Evolutionary conservation across 2,329 filamentous ascomycete genomes (phyloP), one percentile per base, ranked within the genome.

Genomic region (Periconia sp.): DNA sequence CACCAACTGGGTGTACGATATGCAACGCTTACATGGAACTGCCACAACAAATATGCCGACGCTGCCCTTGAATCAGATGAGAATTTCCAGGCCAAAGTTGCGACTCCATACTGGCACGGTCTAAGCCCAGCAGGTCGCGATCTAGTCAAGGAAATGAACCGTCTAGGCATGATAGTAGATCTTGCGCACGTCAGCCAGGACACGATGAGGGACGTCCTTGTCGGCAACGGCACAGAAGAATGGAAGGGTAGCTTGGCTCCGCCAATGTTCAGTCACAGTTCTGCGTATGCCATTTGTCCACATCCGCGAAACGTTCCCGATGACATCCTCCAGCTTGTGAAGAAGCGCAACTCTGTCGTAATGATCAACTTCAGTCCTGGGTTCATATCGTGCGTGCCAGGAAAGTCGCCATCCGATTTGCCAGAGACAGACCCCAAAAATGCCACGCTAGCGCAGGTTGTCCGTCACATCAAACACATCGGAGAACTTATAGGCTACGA

Each of bases 141-240:
- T 10, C 72, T 96, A 0, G 77, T 97, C 31, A 77, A 77, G 24
- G 92, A 97, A 74, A 96, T 97, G 92, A 97, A 96, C 67, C 82
- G 92, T 3, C 76, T 96, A 2, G 92, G 92, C 18, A 91, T 96
- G 85, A 84, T 96, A n/a, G 88, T 97, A 28, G 92, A 96, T 65
- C 78, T 96, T 24, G 81, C 88, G 5, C 92, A 96, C 68, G 83
- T 85, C 17, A 80, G 87, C 57, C 80, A 82, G 43, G 87, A 92
- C 46, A 96, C 92, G 0, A 94, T 95, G 89, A 74, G 84, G 5
- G 88, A 96, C 58, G 88, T 92, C 0, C 80, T 96, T 0, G 83
- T 82, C 4, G 85, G 79, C 11, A 67, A 72, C 37, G 50, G 50
- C 2, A 57, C 63, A 1, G 57, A 76, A 16, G 75, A 77, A 15